Conservation (phyloP, 2,329 filamentous ascomycete genomes). For the Penicillium psychrosexuale region DNA sequence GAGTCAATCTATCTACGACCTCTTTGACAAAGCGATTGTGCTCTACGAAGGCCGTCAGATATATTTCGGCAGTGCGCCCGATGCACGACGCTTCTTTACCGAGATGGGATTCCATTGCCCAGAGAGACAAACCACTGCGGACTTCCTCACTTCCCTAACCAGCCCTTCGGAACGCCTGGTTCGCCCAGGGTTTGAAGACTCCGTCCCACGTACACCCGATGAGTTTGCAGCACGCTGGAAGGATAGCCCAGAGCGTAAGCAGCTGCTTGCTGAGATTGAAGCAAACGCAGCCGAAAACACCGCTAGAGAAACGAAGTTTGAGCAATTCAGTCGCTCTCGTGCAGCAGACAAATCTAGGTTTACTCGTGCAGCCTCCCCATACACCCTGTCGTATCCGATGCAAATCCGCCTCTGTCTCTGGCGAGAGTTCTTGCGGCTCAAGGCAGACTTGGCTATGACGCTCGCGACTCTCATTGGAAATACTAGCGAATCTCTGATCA, state of each 20-base stretch:
- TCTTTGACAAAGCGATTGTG: conserved; percentile 68
- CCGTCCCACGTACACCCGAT: conserved; percentile 64
- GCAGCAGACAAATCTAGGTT: conserved; percentile 40
- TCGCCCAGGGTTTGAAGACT: conserved; percentile 57
- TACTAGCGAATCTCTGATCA: conserved; percentile 68
- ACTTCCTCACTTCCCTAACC: conserved; percentile 68
- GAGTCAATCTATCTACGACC: conserved; percentile 47
- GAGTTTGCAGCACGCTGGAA: conserved; percentile 62
- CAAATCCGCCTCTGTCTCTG: conserved; percentile 76
- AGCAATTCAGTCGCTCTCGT: conserved; percentile 39
- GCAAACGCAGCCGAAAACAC: conserved; percentile 38
- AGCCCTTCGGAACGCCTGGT: conserved; percentile 58
- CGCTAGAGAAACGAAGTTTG: conserved; percentile 32
- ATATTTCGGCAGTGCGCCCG: conserved; percentile 63
- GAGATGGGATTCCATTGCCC: conserved; percentile 67
- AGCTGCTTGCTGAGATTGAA: conserved; percentile 41
- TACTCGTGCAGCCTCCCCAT: conserved; percentile 67
- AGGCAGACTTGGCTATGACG: conserved; percentile 70
- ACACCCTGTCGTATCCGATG: conserved; percentile 71
- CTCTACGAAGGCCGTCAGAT: conserved; percentile 73
- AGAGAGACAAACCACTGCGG: conserved; percentile 62
- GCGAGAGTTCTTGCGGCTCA: conserved; percentile 72
- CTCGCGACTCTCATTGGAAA: conserved; percentile 65
- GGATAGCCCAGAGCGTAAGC: conserved; percentile 47
- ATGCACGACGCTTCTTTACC: conserved; percentile 65